phyloP scores from a whole-genome alignment of 345 rosid genomes.

The Turnera subulata region DNA sequence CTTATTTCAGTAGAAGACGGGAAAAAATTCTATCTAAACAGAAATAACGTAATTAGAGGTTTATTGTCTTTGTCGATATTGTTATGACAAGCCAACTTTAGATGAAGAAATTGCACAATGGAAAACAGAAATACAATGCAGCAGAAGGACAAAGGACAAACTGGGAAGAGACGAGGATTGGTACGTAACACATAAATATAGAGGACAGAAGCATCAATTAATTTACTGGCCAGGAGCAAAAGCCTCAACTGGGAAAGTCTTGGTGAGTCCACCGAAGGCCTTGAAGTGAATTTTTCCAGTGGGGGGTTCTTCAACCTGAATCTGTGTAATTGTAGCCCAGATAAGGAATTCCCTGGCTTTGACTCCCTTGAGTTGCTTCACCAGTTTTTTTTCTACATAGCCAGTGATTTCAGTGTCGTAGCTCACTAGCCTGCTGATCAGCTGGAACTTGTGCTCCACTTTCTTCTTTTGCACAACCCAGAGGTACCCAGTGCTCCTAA shows the following conservation, averaged over 20 bases:
- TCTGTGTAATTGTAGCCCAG: slow-evolving; percentile 48
- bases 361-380: slow-evolving; percentile 56
- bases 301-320: slow-evolving; percentile 35
- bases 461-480: slow-evolving; percentile 55
- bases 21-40: too few relatives aligned
- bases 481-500: slow-evolving; percentile 42
- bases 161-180: too few relatives aligned
- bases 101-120: too few relatives aligned
- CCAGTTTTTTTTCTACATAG: slow-evolving; percentile 30
- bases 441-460: slow-evolving; percentile 42
- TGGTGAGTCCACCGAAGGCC: slow-evolving; percentile 52
- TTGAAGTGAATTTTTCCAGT: slow-evolving; percentile 52
- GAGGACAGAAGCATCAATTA: too few relatives aligned
- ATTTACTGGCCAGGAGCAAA: slow-evolving; percentile 16
- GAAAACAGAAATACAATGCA: too few relatives aligned
- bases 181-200: too few relatives aligned
- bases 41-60: too few relatives aligned
- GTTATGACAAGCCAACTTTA: too few relatives aligned
- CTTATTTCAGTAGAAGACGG: too few relatives aligned
- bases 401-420: slow-evolving; percentile 40
- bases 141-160: too few relatives aligned
- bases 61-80: too few relatives aligned
- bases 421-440: slow-evolving; percentile 49
- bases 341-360: slow-evolving; percentile 53
- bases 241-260: slow-evolving; percentile 54